These are phyloP conservation scores for Paramecium biaurelia DNA, from an alignment of 73 alveolate species.

Conservation along the genomic window DNA sequence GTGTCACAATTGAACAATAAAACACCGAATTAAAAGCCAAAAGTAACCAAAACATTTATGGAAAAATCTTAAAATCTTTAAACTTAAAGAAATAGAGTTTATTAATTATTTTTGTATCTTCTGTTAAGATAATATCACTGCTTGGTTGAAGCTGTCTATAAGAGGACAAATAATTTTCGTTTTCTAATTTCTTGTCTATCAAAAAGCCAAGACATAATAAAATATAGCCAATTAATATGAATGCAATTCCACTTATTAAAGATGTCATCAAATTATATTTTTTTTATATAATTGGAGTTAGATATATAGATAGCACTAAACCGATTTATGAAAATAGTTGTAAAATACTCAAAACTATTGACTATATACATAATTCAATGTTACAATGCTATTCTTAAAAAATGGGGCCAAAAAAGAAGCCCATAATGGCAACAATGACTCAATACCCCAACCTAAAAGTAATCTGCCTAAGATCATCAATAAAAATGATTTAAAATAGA, in stretches of 20 bases:
- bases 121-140: neutral
- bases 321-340: slow-evolving; percentile 8
- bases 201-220: neutral
- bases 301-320: neutral
- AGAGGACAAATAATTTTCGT: slow-evolving; percentile 5
- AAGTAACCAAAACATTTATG: slow-evolving; percentile 15
- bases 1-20: neutral
- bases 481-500: neutral
- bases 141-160: neutral
- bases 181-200: neutral
- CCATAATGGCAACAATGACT: neutral
- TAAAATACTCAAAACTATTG: slow-evolving; percentile 2
- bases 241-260: neutral
- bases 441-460: slow-evolving; percentile 40
- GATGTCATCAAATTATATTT: neutral
- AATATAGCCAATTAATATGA: neutral
- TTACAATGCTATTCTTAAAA: slow-evolving; percentile 9
- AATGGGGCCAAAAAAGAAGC: neutral
- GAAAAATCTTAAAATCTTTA: slow-evolving; percentile 1
- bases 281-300: neutral
- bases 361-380: neutral
- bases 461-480: slow-evolving; percentile 18
- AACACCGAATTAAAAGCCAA: neutral
- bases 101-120: neutral
- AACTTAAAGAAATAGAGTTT: slow-evolving; percentile 2